These are phyloP conservation scores for Arctium minus DNA, from an alignment of 129 eudicot genomes.

Conservation along the genomic window DNA sequence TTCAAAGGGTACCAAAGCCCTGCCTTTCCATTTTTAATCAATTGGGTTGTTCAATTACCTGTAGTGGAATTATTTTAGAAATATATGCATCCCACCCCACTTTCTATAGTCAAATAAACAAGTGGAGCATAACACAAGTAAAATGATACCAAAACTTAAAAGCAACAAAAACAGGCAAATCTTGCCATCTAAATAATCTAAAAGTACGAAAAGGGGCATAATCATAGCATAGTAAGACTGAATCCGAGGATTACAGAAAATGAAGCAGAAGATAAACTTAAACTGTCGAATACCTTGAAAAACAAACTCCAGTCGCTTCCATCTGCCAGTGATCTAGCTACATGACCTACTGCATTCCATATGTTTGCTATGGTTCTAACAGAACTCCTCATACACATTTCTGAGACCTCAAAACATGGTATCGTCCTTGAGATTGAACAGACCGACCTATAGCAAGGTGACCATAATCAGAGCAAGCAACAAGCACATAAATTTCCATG, in stretches of 20 bases:
- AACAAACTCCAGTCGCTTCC: constrained; percentile 74
- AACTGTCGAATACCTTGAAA: constrained; percentile 50
- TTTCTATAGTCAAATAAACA: not conserved
- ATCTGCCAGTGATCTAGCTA: constrained; percentile 49
- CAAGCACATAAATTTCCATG: not conserved
- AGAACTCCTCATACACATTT: constrained; percentile 38
- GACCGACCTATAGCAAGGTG: constrained; percentile 40
- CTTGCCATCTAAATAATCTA: not conserved
- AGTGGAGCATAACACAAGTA: not conserved
- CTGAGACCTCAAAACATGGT: constrained; percentile 67
- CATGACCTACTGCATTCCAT: constrained; percentile 42
- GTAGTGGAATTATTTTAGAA: not conserved
- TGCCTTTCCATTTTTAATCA: not conserved
- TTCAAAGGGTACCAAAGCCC: too few relatives aligned
- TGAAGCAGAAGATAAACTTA: not conserved
- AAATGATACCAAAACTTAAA: not conserved
- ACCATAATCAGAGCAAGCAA: constrained; percentile 14
- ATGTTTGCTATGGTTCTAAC: constrained; percentile 33
- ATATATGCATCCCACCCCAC: too few relatives aligned
- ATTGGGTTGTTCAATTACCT: not conserved
- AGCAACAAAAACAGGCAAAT: not conserved
- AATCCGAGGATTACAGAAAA: not conserved
- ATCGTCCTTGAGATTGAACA: constrained; percentile 46
- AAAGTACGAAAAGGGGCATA: not conserved
- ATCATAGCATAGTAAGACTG: not conserved